A percentile compares a stretch with the other conserved stretches of the same genome.
Conservation (phyloP, 305 asterid genomes). For the Rubia peregrina region DNA sequence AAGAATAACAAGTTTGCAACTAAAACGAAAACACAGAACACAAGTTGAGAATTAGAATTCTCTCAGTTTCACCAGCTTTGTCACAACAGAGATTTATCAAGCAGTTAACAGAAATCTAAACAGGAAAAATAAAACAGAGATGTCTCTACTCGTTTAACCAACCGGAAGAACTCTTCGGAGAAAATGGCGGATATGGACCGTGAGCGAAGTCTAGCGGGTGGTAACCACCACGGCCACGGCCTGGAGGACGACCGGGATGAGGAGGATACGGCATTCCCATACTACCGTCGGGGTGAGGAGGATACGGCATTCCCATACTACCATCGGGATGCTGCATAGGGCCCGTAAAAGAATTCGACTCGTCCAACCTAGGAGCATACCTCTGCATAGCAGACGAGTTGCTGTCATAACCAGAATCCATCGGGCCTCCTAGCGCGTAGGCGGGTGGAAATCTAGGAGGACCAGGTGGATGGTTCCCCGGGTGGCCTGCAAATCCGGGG, state of each 20-base stretch:
- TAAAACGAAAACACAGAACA: background rate
- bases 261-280: background rate
- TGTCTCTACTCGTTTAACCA: slow-evolving; percentile 17
- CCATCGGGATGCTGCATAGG: slow-evolving; percentile 5
- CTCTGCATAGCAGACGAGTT: slow-evolving; percentile 36
- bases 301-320: background rate
- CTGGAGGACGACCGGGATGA: background rate
- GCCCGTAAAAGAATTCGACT: slow-evolving; percentile 22
- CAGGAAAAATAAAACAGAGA: background rate
- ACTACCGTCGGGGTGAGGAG: background rate
- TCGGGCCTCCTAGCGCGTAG: slow-evolving; percentile 13
- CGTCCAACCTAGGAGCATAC: slow-evolving; percentile 53
- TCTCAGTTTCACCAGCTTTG: background rate
- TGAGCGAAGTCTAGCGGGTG: slow-evolving; percentile 8
- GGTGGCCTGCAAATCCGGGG: slow-evolving; percentile 26
- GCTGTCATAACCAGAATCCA: slow-evolving; percentile 21
- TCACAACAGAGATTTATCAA: background rate
- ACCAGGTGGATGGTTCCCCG: slow-evolving; percentile 17
- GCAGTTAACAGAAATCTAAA: background rate
- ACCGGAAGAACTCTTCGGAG: slow-evolving; percentile 14
- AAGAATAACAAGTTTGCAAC: background rate
- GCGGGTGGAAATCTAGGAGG: slow-evolving; percentile 19
- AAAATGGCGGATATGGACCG: slow-evolving; percentile 15
- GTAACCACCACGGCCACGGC: background rate
- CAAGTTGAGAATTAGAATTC: background rate